Conservation (phyloP, 2,329 filamentous ascomycete species). For the Basipetospora chlamydospora region DNA sequence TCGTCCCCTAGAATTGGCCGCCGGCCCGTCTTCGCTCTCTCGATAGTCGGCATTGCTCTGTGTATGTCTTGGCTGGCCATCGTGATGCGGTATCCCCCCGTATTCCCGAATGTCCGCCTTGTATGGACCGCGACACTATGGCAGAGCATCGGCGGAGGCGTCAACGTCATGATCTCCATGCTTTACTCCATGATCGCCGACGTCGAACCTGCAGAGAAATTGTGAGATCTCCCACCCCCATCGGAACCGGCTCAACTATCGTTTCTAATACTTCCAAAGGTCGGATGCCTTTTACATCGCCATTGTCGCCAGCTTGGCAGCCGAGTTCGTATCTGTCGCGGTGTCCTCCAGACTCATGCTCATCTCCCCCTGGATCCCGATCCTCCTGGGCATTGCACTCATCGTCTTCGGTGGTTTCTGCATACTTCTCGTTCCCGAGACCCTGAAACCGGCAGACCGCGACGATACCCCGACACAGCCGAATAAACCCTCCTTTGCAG, state of each 20-base stretch:
- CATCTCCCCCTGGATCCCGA: conserved; percentile 1
- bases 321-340: not conserved
- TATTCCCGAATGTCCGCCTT: conserved; percentile 3
- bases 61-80: conserved; percentile 5
- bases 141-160: conserved; percentile 7
- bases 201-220: conserved; percentile 3
- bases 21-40: conserved; percentile 6
- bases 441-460: not conserved
- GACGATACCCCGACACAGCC: not conserved
- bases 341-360: conserved; percentile 6
- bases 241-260: too few species aligned
- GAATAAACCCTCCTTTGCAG: not conserved
- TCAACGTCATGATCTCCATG: conserved; percentile 7
- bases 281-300: conserved; percentile 3
- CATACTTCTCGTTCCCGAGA: conserved; percentile 2
- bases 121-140: conserved; percentile 6
- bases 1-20: conserved; percentile 6
- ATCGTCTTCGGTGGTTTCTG: not conserved
- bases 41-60: conserved; percentile 5
- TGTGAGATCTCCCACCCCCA: not conserved
- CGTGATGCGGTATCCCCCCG: not conserved
- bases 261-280: too few species aligned
- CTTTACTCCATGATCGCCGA: conserved; percentile 8
- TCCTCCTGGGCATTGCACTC: not conserved
- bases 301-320: conserved; percentile 3